These are phyloP conservation scores for Starmerella apis DNA, from an alignment of 805 yeast genomes.

Conservation along the genomic window DNA sequence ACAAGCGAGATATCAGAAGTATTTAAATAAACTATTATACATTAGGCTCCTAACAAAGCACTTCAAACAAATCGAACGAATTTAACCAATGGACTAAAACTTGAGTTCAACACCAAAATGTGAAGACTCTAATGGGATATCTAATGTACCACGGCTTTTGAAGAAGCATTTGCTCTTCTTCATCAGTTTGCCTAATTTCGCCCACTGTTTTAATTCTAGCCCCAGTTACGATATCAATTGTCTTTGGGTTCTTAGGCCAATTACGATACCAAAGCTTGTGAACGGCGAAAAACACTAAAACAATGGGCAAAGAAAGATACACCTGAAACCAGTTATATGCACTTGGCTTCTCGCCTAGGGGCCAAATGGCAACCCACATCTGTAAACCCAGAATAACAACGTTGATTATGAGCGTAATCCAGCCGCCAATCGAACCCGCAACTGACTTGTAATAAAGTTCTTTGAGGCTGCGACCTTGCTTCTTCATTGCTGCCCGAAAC, in stretches of 20 bases:
- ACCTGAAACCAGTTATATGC: slow-evolving; percentile 39
- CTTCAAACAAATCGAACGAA: no score
- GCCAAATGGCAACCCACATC: slow-evolving; percentile 74
- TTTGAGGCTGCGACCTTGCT: slow-evolving; percentile 55
- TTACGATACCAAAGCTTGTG: slow-evolving; percentile 19
- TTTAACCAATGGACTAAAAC: no score
- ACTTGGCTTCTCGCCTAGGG: slow-evolving; percentile 38
- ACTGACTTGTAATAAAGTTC: slow-evolving; percentile 62
- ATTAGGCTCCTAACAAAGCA: no score
- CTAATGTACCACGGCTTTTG: slow-evolving; percentile 3
- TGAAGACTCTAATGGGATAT: not conserved
- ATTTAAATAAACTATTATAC: no score
- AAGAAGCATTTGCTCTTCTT: slow-evolving; percentile 1
- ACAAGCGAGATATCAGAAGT: no score
- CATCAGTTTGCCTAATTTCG: slow-evolving; percentile 6
- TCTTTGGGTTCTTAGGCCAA: slow-evolving; percentile 8
- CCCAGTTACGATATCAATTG: slow-evolving; percentile 17
- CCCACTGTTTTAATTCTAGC: slow-evolving; percentile 17
- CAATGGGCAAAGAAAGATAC: slow-evolving; percentile 41
- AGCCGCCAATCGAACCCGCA: slow-evolving; percentile 59
- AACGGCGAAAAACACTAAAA: slow-evolving; percentile 13
- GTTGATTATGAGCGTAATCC: slow-evolving; percentile 49
- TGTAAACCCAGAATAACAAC: slow-evolving; percentile 57
- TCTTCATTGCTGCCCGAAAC: slow-evolving; percentile 50
- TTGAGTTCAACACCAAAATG: not conserved